Evolutionary conservation across 495 filamentous ascomycete species (phyloP).

Genomic region (Aspergillus hancockii): DNA sequence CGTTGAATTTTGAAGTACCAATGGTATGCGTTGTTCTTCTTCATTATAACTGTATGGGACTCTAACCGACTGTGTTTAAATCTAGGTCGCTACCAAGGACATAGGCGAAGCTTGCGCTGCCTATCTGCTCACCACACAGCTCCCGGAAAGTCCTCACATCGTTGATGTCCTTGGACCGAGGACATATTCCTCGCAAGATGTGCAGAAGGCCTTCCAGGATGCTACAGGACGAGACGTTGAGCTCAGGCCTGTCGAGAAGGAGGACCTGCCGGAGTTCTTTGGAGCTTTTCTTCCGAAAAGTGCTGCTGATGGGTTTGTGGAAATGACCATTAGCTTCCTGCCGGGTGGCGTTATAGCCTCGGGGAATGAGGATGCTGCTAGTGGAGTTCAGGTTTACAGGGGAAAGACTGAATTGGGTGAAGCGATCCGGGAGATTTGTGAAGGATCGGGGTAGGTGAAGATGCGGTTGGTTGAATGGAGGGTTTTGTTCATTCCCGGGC

Average conservation of each 20-base stretch:
- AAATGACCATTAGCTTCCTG: slow-evolving; percentile 14
- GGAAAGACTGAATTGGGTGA: slow-evolving; percentile 10
- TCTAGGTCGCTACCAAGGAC: slow-evolving; percentile 14
- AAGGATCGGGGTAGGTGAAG: not conserved
- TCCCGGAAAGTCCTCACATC: slow-evolving; percentile 7
- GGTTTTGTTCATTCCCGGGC: not conserved
- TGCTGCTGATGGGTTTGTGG: slow-evolving; percentile 4
- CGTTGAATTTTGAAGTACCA: slow-evolving; percentile 9
- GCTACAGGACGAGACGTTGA: not conserved
- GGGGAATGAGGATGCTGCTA: not conserved
- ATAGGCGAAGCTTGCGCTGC: slow-evolving; percentile 5
- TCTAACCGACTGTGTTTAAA: too few relatives aligned
- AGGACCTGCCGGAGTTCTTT: slow-evolving; percentile 4
- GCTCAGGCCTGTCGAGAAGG: slow-evolving; percentile 1
- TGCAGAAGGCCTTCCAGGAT: slow-evolving; percentile 3
- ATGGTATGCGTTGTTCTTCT: slow-evolving; percentile 5
- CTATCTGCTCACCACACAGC: not conserved
- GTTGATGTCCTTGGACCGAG: slow-evolving; percentile 8
- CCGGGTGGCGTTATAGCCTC: slow-evolving; percentile 6
- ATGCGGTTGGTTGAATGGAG: not conserved
- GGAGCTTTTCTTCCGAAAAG: slow-evolving; percentile 6
- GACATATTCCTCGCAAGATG: not conserved
- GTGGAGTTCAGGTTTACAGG: not conserved
- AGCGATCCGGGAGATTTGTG: not conserved
- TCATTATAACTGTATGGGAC: too few relatives aligned